These are phyloP conservation scores for Erythrobasidium hasegawianum DNA, from an alignment of 1,284 basidiomycete genomes.

Conservation along the genomic window DNA sequence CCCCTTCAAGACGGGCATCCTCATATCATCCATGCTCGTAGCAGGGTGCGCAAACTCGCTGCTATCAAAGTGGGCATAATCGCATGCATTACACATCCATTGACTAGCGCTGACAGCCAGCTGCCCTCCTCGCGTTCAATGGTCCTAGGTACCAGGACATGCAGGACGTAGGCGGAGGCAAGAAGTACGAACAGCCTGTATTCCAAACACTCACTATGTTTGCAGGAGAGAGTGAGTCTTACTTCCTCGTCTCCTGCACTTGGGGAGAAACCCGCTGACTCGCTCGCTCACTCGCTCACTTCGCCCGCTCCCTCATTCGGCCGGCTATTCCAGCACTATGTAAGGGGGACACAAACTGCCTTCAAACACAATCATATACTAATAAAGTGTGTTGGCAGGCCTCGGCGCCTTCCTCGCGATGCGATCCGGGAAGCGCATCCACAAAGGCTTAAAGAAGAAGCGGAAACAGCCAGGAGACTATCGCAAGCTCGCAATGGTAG, in stretches of 20 bases:
- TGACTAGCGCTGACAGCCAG: too few relatives aligned
- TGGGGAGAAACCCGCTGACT: too few relatives aligned
- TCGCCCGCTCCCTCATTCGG: too few relatives aligned
- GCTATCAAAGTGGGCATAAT: slow-evolving; percentile 31
- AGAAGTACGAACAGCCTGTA: slow-evolving; percentile 35
- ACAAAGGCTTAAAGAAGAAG: background rate
- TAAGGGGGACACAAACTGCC: too few relatives aligned
- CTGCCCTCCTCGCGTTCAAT: too few relatives aligned
- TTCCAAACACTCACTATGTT: slow-evolving; percentile 36
- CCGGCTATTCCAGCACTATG: too few relatives aligned
- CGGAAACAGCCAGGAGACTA: slow-evolving; percentile 5
- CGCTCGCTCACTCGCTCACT: too few relatives aligned
- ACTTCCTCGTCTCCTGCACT: background rate
- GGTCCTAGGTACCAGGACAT: slow-evolving; percentile 35
- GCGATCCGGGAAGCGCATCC: background rate
- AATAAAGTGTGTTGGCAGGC: too few relatives aligned
- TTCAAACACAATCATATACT: too few relatives aligned
- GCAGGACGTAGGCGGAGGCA: slow-evolving; percentile 20
- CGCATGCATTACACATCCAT: background rate
- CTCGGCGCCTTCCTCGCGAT: slow-evolving; percentile 21
- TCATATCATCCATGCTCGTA: slow-evolving; percentile 31
- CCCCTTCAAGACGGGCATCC: slow-evolving; percentile 19
- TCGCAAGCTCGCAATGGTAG: slow-evolving; percentile 22
- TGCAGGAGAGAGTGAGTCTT: slow-evolving; percentile 20
- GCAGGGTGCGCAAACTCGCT: slow-evolving; percentile 33